Conservation (phyloP, 495 filamentous ascomycete species). For the Aspergillus nanangensis region DNA sequence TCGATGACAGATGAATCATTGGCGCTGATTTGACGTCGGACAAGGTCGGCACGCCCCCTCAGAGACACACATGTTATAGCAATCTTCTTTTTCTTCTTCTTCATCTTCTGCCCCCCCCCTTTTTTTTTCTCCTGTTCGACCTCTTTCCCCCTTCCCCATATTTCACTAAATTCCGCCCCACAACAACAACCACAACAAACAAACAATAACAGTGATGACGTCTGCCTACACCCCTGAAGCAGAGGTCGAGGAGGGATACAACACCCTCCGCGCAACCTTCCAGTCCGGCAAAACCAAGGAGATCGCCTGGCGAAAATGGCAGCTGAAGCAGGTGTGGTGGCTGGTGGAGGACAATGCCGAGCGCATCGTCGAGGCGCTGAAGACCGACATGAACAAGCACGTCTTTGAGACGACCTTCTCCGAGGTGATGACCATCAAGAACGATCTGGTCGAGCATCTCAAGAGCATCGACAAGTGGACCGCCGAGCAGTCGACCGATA, state of each 20-base stretch:
- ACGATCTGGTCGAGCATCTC: constrained; percentile 66
- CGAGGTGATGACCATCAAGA: constrained; percentile 61
- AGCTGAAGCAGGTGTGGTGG: constrained; percentile 48
- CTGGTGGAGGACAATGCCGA: constrained; percentile 64
- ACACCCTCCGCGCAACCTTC: constrained; percentile 25
- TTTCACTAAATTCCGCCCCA: too few relatives aligned
- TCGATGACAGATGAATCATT: too few relatives aligned
- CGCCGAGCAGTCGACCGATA: constrained; percentile 62
- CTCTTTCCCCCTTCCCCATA: too few relatives aligned
- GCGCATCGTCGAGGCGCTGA: constrained; percentile 59
- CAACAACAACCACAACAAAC: too few relatives aligned
- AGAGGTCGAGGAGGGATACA: constrained; percentile 17
- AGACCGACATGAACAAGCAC: constrained; percentile 67
- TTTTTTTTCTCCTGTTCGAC: too few relatives aligned
- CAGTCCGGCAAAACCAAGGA: constrained; percentile 27
- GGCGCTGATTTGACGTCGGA: too few relatives aligned
- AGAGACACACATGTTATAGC: too few relatives aligned
- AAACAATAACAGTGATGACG: too few relatives aligned
- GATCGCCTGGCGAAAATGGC: constrained; percentile 38
- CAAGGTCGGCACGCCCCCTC: too few relatives aligned
- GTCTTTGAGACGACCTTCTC: constrained; percentile 58
- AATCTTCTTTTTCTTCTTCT: too few relatives aligned
- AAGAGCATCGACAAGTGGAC: constrained; percentile 69
- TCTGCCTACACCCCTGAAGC: constrained; percentile 4
- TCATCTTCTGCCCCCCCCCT: too few relatives aligned